Conservation (phyloP, 2,329 filamentous ascomycete genomes). For the Reticulascus tulasneorum region DNA sequence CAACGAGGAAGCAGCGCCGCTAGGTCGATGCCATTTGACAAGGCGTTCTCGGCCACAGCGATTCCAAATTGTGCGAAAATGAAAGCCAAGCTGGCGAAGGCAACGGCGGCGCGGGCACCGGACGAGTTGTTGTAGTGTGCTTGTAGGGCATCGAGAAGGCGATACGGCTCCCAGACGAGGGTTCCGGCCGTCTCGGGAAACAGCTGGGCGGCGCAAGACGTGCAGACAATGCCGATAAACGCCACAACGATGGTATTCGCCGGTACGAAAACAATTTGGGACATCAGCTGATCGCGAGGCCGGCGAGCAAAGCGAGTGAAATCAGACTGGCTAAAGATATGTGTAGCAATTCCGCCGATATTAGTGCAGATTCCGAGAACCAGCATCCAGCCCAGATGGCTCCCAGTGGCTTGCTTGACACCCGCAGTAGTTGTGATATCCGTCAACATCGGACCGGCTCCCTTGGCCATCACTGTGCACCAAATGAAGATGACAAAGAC, state of each 20-base stretch:
- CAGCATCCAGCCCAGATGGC: constrained; percentile 20
- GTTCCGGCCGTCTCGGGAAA: constrained; percentile 17
- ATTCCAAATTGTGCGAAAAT: constrained; percentile 17
- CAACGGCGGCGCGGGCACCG: constrained; percentile 13
- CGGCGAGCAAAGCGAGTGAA: constrained; percentile 25
- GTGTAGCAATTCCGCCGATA: constrained; percentile 23
- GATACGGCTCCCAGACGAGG: constrained; percentile 24
- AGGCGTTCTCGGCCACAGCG: constrained; percentile 16
- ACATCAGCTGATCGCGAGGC: constrained; percentile 22
- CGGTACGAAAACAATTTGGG: constrained; percentile 22
- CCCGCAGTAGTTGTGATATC: constrained; percentile 17
- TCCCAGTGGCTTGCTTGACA: constrained; percentile 15
- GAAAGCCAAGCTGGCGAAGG: constrained; percentile 17
- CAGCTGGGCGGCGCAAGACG: constrained; percentile 21
- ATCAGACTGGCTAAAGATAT: constrained; percentile 25
- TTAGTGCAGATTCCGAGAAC: constrained; percentile 23
- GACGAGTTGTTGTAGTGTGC: constrained; percentile 8
- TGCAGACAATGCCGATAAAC: constrained; percentile 24
- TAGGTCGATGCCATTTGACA: constrained; percentile 21
- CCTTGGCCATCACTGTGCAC: constrained; percentile 22
- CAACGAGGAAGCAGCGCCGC: constrained; percentile 22
- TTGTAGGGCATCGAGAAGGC: constrained; percentile 20
- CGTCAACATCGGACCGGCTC: constrained; percentile 19
- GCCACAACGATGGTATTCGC: constrained; percentile 22
- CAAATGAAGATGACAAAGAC: constrained; percentile 25